Conservation (phyloP, 192 early-diverging fungal genomes). For the Coemansia sp. region DNA sequence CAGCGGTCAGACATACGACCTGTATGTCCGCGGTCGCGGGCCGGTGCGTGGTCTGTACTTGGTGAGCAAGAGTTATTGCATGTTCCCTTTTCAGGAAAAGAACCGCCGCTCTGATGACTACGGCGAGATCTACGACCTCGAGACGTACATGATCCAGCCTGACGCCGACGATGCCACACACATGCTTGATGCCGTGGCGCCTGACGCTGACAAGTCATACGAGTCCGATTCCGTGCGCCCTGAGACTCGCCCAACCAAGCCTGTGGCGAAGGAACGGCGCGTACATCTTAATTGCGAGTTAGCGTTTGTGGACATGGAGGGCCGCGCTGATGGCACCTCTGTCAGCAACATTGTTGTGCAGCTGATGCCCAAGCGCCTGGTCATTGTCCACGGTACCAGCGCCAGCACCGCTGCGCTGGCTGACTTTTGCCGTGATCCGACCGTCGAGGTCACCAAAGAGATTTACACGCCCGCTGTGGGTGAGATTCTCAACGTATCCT, state of each 20-base stretch:
- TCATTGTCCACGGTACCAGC: conserved; percentile 83
- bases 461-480: conserved; percentile 77
- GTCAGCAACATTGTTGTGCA: conserved; percentile 77
- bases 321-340: conserved; percentile 82
- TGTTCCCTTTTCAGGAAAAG: conserved; percentile 86
- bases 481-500: conserved; percentile 86
- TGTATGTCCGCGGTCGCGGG: conserved; percentile 78
- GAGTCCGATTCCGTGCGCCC: conserved; percentile 16
- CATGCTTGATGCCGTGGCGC: conserved; percentile 13
- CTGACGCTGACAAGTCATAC: conserved; percentile 37
- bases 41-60: conserved; percentile 73
- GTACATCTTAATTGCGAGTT: conserved; percentile 72
- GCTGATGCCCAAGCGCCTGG: conserved; percentile 45
- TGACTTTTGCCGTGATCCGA: conserved; percentile 59
- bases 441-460: conserved; percentile 75
- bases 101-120: conserved; percentile 90
- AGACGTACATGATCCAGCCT: conserved; percentile 52
- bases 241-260: conserved; percentile 71
- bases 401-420: conserved; percentile 68
- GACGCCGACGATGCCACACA: conserved; percentile 38
- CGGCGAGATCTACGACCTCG: conserved; percentile 75
- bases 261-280: conserved; percentile 58
- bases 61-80: conserved; percentile 75
- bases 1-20: conserved; percentile 66
- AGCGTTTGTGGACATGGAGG: conserved; percentile 89